These are phyloP conservation scores for Dryas integrifolia DNA, from an alignment of 331 rosid species.

Conservation along the genomic window DNA sequence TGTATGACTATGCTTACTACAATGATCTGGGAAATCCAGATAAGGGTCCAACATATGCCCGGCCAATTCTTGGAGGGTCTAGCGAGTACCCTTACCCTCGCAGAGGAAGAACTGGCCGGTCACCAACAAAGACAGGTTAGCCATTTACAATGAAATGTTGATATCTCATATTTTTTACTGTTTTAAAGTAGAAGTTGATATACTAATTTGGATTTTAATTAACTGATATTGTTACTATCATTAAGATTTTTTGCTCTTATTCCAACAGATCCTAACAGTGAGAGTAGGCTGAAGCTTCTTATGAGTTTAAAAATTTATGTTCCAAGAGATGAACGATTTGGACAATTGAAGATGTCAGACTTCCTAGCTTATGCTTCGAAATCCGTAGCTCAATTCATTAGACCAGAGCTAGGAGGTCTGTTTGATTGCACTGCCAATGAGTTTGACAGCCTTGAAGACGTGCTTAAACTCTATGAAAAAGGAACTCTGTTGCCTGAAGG, in stretches of 20 bases:
- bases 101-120: conserved; percentile 75
- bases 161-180: background rate
- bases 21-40: conserved; percentile 75
- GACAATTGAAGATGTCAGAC: conserved; percentile 79
- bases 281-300: conserved; percentile 48
- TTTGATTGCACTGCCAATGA: conserved; percentile 53
- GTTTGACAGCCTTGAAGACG: conserved; percentile 67
- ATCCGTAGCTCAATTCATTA: conserved; percentile 52
- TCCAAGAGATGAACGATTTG: conserved; percentile 82
- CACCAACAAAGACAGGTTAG: conserved; percentile 55
- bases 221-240: background rate
- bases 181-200: background rate
- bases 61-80: conserved; percentile 81
- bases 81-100: conserved; percentile 76
- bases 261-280: conserved; percentile 44
- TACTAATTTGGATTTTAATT: background rate
- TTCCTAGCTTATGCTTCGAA: conserved; percentile 67
- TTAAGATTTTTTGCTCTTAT: background rate
- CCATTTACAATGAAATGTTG: conserved; percentile 32
- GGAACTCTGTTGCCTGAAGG: conserved; percentile 57
- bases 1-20: conserved; percentile 78
- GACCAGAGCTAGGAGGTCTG: conserved; percentile 63
- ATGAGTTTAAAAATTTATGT: conserved; percentile 59
- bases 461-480: conserved; percentile 60
- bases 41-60: conserved; percentile 43